These are phyloP conservation scores for Solanum chmielewskii DNA, from an alignment of 257 asterid genomes.

Conservation along the genomic window DNA sequence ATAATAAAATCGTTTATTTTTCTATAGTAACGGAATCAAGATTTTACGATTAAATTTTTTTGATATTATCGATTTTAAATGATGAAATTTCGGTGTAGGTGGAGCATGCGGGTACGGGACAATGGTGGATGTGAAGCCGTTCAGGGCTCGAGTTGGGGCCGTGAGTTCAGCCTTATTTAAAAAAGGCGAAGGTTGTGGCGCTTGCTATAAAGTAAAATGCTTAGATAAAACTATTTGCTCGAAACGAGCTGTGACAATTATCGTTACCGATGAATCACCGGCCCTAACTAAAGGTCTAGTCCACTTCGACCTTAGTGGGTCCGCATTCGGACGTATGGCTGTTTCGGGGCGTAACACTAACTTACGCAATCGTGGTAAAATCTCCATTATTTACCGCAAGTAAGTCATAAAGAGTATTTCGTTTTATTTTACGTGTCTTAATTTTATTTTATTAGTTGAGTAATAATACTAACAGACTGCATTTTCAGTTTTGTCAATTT, in stretches of 20 bases:
- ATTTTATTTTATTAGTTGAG: background rate
- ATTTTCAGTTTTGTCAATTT: conserved; percentile 30
- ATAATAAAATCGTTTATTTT: background rate
- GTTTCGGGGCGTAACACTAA: conserved; percentile 46
- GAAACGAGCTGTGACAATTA: conserved; percentile 79
- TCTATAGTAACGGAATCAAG: background rate
- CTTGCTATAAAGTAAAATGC: conserved; percentile 82
- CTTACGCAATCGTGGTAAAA: conserved; percentile 75
- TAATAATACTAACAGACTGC: background rate
- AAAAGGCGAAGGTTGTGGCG: conserved; percentile 93
- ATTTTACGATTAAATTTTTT: background rate
- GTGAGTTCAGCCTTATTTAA: conserved; percentile 80
- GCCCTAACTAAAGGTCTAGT: conserved; percentile 43
- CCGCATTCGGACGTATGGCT: conserved; percentile 92
- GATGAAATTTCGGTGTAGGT: conserved; percentile 11
- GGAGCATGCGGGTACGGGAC: conserved; percentile 98
- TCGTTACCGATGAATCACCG: conserved; percentile 89
- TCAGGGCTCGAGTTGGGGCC: conserved; percentile 84
- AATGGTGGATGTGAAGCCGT: conserved; percentile 88
- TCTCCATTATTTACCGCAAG: conserved; percentile 69
- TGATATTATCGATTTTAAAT: background rate
- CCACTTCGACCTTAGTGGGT: conserved; percentile 93
- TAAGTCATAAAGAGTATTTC: background rate
- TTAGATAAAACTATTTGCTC: conserved; percentile 71
- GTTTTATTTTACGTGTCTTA: background rate